A percentile compares a stretch with the other conserved stretches of the same genome.
phyloP scores from a whole-genome alignment of 176 grass and related monocot genomes.

The Triticum monococcum region DNA sequence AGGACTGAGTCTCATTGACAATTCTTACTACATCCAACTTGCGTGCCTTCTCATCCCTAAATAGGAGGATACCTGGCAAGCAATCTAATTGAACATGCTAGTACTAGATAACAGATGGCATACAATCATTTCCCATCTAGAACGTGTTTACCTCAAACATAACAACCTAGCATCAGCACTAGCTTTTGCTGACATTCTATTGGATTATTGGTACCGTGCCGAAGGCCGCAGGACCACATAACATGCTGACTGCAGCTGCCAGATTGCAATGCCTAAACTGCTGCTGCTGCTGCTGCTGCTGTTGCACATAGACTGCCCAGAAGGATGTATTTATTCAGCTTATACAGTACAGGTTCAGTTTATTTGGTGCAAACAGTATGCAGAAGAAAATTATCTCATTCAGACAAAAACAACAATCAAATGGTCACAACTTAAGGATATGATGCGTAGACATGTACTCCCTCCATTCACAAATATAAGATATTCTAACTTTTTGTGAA shows the following conservation, averaged over 20 bases:
- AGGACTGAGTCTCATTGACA: background rate
- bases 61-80: background rate
- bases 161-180: background rate
- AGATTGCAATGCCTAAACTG: background rate
- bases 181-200: background rate
- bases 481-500: too few relatives aligned
- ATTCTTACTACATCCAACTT: constrained; percentile 1
- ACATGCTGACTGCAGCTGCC: background rate
- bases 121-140: constrained; percentile 6
- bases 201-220: background rate
- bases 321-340: background rate
- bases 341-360: background rate
- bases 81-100: background rate
- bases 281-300: constrained; percentile 3
- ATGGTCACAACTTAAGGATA: background rate
- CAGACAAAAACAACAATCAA: constrained; percentile 6
- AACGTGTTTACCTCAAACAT: background rate
- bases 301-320: background rate
- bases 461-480: too few relatives aligned
- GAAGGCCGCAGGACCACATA: background rate
- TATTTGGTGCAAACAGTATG: background rate
- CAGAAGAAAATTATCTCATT: background rate
- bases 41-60: background rate
- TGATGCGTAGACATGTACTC: background rate
- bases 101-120: background rate